Conservation (phyloP, 768 basidiomycete species). For the Coprinopsis strossmayeri region DNA sequence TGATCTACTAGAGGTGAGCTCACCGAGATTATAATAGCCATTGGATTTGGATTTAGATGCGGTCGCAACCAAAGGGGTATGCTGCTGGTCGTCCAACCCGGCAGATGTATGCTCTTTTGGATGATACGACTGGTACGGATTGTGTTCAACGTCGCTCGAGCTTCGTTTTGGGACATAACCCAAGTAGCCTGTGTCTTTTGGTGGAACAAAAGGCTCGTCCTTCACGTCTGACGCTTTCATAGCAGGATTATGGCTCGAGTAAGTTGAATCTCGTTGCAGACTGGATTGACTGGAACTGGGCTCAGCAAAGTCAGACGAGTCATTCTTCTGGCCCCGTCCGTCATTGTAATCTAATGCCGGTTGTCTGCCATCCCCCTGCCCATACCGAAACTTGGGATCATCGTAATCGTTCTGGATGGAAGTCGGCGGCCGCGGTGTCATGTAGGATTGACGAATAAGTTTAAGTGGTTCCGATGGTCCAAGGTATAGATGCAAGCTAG, state of each 20-base stretch:
- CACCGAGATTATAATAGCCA: constrained; percentile 53
- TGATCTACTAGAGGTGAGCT: constrained; percentile 9
- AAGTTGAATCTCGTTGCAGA: background rate
- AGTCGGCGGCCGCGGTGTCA: constrained; percentile 2
- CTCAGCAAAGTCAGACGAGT: background rate
- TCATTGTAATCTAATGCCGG: too few relatives aligned
- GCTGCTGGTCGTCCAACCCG: constrained; percentile 21
- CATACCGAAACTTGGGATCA: background rate
- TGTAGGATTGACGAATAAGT: background rate
- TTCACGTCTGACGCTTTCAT: background rate
- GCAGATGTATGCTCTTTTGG: background rate
- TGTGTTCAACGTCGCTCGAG: background rate
- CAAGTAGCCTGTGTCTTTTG: background rate
- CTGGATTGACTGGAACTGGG: background rate
- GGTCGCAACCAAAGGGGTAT: constrained; percentile 40
- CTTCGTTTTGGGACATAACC: background rate
- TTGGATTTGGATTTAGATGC: constrained; percentile 29
- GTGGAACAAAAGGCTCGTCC: background rate
- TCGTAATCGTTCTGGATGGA: background rate
- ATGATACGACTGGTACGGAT: background rate
- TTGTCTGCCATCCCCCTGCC: background rate
- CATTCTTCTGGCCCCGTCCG: too few relatives aligned
- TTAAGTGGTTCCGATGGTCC: too few relatives aligned
- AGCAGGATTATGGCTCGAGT: background rate
- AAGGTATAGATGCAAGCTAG: too few relatives aligned